A percentile compares a stretch with the other conserved stretches of the same genome.
Conservation (phyloP, 2,329 filamentous ascomycete genomes). For the Cryphonectria radicalis region DNA sequence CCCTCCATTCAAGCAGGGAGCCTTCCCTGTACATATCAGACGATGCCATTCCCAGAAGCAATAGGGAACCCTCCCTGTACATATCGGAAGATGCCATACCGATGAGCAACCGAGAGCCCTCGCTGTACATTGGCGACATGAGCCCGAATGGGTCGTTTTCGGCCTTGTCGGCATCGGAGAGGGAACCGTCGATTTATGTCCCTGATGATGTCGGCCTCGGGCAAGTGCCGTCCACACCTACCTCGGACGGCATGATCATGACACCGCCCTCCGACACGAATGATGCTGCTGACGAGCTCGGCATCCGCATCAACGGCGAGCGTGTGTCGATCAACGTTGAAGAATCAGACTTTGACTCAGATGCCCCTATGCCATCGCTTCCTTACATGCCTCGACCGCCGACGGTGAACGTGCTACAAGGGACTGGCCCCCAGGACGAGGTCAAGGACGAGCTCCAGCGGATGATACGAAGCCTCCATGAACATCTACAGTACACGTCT, state of each 20-base stretch:
- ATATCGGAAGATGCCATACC: conserved; percentile 22
- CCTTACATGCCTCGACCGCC: conserved; percentile 51
- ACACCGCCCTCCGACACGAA: conserved; percentile 38
- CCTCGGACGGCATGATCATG: conserved; percentile 52
- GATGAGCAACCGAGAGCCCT: conserved; percentile 28
- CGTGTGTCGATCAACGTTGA: conserved; percentile 26
- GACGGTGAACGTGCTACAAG: conserved; percentile 51
- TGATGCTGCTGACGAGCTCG: conserved; percentile 27
- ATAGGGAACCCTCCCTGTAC: conserved; percentile 17
- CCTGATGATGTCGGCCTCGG: conserved; percentile 61
- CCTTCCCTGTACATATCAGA: conserved; percentile 28
- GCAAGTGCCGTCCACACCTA: conserved; percentile 34
- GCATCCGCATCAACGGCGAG: conserved; percentile 14
- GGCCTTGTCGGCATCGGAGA: conserved; percentile 41
- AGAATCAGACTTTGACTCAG: conserved; percentile 26
- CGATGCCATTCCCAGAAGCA: conserved; percentile 23
- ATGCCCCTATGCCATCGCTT: conserved; percentile 33
- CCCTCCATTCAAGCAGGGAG: conserved; percentile 53
- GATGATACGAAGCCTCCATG: conserved; percentile 40
- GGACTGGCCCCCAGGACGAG: conserved; percentile 38
- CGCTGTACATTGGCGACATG: conserved; percentile 49
- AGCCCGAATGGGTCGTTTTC: conserved; percentile 33
- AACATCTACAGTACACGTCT: conserved; percentile 40
- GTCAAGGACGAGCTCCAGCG: conserved; percentile 41
- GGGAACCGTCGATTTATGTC: conserved; percentile 65